Conservation (phyloP, 495 filamentous ascomycete species). For the Margaritispora aquatica region DNA sequence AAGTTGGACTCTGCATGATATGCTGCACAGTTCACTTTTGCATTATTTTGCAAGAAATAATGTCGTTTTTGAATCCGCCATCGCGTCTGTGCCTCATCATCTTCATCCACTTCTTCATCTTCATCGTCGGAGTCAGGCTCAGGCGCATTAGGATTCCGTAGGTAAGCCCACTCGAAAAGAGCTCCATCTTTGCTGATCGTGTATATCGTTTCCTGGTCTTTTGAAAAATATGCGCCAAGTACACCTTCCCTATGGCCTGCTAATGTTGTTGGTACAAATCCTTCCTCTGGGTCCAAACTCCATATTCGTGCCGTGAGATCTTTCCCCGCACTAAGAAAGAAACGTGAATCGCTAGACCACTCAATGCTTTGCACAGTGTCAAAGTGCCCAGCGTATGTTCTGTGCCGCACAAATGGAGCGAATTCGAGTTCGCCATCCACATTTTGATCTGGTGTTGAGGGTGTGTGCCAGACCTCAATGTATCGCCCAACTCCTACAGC, state of each 20-base stretch:
- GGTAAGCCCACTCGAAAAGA: constrained; percentile 62
- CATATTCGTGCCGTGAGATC: constrained; percentile 92
- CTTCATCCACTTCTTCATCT: constrained; percentile 47
- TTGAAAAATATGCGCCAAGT: constrained; percentile 84
- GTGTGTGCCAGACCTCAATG: constrained; percentile 93
- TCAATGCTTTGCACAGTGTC: constrained; percentile 78
- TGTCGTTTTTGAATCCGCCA: constrained; percentile 87
- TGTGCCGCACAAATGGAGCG: constrained; percentile 86
- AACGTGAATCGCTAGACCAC: constrained; percentile 93
- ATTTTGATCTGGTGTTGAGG: constrained; percentile 71
- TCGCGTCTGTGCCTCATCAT: constrained; percentile 50
- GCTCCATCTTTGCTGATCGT: constrained; percentile 53
- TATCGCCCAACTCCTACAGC: constrained; percentile 77
- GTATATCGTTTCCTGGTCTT: constrained; percentile 71
- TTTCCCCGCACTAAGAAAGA: constrained; percentile 85
- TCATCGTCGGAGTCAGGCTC: constrained; percentile 43
- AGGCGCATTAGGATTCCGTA: constrained; percentile 39
- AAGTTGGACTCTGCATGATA: constrained; percentile 85
- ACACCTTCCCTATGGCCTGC: constrained; percentile 86
- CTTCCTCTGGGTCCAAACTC: constrained; percentile 82
- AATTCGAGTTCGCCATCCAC: constrained; percentile 84
- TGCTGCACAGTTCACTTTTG: constrained; percentile 78
- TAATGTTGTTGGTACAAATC: constrained; percentile 81
- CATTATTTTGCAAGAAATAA: constrained; percentile 87
- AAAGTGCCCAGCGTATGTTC: constrained; percentile 80